These are phyloP conservation scores for Neopestalotiopsis sp. DNA, from an alignment of 2,329 filamentous ascomycete species.

Conservation along the genomic window DNA sequence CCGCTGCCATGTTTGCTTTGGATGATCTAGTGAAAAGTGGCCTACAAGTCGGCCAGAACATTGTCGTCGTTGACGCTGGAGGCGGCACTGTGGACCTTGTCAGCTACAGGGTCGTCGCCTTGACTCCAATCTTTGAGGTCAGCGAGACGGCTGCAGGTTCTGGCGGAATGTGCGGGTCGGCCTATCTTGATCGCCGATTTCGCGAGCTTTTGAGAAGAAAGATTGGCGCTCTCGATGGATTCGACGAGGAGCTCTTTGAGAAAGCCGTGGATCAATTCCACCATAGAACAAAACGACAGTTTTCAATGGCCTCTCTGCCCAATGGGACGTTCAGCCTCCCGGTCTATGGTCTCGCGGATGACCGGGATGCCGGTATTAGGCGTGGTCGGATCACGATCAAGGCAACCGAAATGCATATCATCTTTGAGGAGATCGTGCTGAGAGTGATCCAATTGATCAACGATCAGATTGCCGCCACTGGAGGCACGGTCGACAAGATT, in stretches of 20 bases:
- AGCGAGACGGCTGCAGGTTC: constrained; percentile 54
- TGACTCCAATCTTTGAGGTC: constrained; percentile 51
- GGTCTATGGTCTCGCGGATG: constrained; percentile 40
- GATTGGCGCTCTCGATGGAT: constrained; percentile 46
- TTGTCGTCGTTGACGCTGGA: constrained; percentile 59
- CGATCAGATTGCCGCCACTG: constrained; percentile 47
- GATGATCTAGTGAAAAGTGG: constrained; percentile 46
- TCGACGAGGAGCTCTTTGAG: constrained; percentile 45
- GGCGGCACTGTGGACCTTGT: constrained; percentile 41
- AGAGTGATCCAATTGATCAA: constrained; percentile 49
- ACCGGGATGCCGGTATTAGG: constrained; percentile 40
- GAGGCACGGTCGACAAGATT: constrained; percentile 48
- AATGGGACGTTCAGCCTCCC: constrained; percentile 41
- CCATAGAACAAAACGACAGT: constrained; percentile 43
- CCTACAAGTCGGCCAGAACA: constrained; percentile 49
- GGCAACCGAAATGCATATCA: constrained; percentile 43
- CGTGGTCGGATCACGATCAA: constrained; percentile 41
- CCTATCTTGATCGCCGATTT: constrained; percentile 55
- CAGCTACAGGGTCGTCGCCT: constrained; percentile 48
- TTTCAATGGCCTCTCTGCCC: constrained; percentile 38
- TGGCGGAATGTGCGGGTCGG: constrained; percentile 55
- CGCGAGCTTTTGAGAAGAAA: constrained; percentile 47
- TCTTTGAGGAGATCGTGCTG: constrained; percentile 50
- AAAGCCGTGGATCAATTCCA: constrained; percentile 50
- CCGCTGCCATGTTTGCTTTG: constrained; percentile 55